Conservation (phyloP, 73 alveolate species). For the Halteria grandinella region DNA sequence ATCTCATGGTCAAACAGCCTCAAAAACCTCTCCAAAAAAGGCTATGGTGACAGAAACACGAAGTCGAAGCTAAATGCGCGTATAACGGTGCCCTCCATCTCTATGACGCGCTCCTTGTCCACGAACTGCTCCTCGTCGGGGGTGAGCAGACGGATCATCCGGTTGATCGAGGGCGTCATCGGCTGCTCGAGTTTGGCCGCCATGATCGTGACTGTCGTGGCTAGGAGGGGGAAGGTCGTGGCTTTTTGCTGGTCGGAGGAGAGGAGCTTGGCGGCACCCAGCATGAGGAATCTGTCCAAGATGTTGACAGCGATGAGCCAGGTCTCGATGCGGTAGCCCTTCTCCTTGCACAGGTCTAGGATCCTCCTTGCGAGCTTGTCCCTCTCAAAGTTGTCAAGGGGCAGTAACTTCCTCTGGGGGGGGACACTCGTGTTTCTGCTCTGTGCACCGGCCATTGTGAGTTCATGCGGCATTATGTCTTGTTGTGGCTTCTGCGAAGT, state of each 20-base stretch:
- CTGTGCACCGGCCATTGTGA: too few species aligned
- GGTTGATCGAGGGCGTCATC: conserved; percentile 36
- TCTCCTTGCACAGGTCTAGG: conserved; percentile 21
- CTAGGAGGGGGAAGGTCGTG: conserved; percentile 1
- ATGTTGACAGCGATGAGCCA: conserved; percentile 35
- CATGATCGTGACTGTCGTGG: conserved; percentile 11
- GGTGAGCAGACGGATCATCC: conserved; percentile 31
- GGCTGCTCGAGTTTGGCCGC: conserved; percentile 61
- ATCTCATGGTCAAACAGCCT: not conserved
- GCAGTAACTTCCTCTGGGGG: too few species aligned
- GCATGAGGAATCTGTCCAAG: conserved; percentile 35
- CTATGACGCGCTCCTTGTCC: conserved; percentile 24
- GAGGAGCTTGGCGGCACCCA: not conserved
- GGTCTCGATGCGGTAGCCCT: conserved; percentile 42
- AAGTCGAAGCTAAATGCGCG: conserved; percentile 34
- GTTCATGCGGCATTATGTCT: too few species aligned
- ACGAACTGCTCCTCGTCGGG: conserved; percentile 17
- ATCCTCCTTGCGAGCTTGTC: too few species aligned
- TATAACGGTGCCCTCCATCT: conserved; percentile 14
- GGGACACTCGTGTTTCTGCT: too few species aligned
- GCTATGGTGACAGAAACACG: conserved; percentile 34
- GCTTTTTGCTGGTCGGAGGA: not conserved
- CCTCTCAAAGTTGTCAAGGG: too few species aligned
- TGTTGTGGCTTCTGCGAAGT: too few species aligned
- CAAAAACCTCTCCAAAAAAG: conserved; percentile 48